phyloP scores from a whole-genome alignment of 768 basidiomycete genomes.

The Pholiota conissans region DNA sequence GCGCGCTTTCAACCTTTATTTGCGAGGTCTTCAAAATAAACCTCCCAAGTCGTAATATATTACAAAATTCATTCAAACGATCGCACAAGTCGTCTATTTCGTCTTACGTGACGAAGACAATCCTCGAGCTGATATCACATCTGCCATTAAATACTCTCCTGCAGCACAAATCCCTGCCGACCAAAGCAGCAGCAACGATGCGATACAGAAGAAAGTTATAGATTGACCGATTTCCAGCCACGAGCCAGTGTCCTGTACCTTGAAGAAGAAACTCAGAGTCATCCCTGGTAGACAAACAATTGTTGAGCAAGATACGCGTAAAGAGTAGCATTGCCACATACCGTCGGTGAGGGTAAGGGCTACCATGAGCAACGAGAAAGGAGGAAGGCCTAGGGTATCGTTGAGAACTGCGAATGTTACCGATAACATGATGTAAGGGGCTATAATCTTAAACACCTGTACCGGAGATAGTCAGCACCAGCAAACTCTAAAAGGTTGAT shows the following conservation, averaged over 20 bases:
- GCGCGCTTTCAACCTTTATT: no score
- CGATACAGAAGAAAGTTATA: constrained; percentile 86
- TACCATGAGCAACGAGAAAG: constrained; percentile 80
- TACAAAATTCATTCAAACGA: neutral
- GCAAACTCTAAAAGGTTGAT: neutral
- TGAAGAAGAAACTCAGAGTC: constrained; percentile 83
- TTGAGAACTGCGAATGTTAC: constrained; percentile 70
- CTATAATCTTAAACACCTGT: constrained; percentile 80
- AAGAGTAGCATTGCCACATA: constrained; percentile 21
- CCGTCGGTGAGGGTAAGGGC: constrained; percentile 75
- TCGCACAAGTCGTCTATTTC: neutral
- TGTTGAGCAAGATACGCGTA: neutral
- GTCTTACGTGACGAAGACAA: neutral
- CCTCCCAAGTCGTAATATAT: no score
- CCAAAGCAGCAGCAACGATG: constrained; percentile 77
- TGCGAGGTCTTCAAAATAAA: no score
- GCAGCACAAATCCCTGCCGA: constrained; percentile 72
- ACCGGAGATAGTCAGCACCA: neutral
- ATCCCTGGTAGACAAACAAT: constrained; percentile 47
- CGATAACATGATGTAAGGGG: constrained; percentile 77
- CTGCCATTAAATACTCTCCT: constrained; percentile 73
- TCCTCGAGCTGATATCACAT: constrained; percentile 21
- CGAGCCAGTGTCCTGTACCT: constrained; percentile 80
- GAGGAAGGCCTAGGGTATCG: constrained; percentile 63
- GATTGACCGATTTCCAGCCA: constrained; percentile 91